Evolutionary conservation across 371 early-diverging fungal genomes (phyloP), one percentile per base, ranked within the genome.

Genomic region (Massospora cicadina): DNA sequence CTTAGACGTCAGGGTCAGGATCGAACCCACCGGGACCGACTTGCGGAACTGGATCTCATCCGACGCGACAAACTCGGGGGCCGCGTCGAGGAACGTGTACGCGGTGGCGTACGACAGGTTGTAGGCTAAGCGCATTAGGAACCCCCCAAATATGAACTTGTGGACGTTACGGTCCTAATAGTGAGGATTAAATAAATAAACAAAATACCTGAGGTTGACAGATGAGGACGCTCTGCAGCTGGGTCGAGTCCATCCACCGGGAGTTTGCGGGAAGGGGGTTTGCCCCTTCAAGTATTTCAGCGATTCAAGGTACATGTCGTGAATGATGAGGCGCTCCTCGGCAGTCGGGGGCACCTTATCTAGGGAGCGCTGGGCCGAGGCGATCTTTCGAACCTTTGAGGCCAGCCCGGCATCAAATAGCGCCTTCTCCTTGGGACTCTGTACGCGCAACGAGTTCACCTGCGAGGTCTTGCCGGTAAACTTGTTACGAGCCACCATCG

Each of bases 161-260:
- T 96, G 92, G 33, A 96, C 83, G 67, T 96, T 96, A 54, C 94
- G 84, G 59, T 91, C 87, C 66, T 89, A 89, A 32, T 86, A 85
- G 63, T 79, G 79, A 85, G 83, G 79, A 32, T 88, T 67, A 57
- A 75, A 76, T 30, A 86, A 74, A 5, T 71, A 29, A 7, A 32
- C n/a, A 27, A 60, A 7, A 7, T 60, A 60, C 75, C 65, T 89
- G 90, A 26, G 90, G 89, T 64, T 81, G 79, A 85, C 85, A 82
- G 31, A 89, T 68, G 57, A 77, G 76, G 32, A 87, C 79, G 24
- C 86, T 82, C 57, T 87, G 79, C 68, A 88, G 76, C 2, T 69
- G 73, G 3, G 95, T 90, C 65, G 91, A 86, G 24, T 80, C 74
- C 83, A 92, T 88, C 89, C 88, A 93, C 10, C 80, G 71, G 33